Evolutionary conservation across 2,329 filamentous ascomycete species (phyloP), one percentile per base, ranked within the genome.

Genomic region (Penicillium rolfsii): DNA sequence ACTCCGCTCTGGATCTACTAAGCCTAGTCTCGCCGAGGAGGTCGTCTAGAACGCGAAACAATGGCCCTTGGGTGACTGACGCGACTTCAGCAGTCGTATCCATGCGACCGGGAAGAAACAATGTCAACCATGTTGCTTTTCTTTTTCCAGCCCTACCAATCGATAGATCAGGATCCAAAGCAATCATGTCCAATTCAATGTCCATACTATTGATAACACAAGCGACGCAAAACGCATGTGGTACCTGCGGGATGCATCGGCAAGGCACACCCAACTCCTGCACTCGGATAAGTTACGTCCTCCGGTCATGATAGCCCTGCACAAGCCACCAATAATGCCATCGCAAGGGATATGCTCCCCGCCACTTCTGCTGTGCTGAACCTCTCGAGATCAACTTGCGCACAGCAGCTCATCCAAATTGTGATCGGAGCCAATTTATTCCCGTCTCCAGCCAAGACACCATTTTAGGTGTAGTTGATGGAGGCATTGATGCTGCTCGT

Each of bases 231-330:
- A 28, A 11, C 26, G 45, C 30, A 24, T 30, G 26, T 48, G 24
- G 45, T 48, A 48, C 45, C 45, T 48, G 45, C 45, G 45, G 45
- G 45, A 48, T 48, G 12, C 45, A 48, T 48, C 45, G 26, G 45
- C 45, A 48, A 48, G 45, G 45, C 45, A 28, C 30, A 30, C 26
- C 45, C 45, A 48, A 16, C 26, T 22, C 19, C 19, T 48, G 26
- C 26, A 48, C 14, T 14, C 30, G 30, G 2, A 33, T 33, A 3
- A 33, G 9, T 11, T 22, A 2, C 43, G 28, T 28, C 24, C 22
- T 46, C 43, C 24, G 28, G 24, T 28, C 45, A 26, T 48, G 45
- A 19, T 48, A 48, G 26, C 45, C 26, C 22, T 48, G 45, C 45
- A 48, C 19, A 48, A 8, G 45, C 45, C 45, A 30, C 45, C 26